These are phyloP conservation scores for Austroboletus festivus DNA, from an alignment of 768 basidiomycete species.

Conservation along the genomic window DNA sequence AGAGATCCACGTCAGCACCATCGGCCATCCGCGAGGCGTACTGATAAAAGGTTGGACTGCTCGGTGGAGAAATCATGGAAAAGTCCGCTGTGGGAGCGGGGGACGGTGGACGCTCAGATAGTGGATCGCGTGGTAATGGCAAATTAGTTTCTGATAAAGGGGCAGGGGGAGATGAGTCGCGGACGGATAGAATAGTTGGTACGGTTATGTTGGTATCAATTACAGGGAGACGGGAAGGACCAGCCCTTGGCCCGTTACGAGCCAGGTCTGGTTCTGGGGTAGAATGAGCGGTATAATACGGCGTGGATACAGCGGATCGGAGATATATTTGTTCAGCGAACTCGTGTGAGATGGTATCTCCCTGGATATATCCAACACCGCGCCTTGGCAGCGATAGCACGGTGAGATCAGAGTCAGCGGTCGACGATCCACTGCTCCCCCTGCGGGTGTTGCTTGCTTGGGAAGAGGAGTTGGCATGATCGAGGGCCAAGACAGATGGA, in stretches of 20 bases:
- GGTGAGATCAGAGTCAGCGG: slow-evolving; percentile 23
- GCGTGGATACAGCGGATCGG: slow-evolving; percentile 24
- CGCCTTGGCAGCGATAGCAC: slow-evolving; percentile 10
- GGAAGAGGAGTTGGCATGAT: slow-evolving; percentile 5
- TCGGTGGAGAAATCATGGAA: slow-evolving; percentile 44
- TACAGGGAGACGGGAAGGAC: slow-evolving; percentile 26
- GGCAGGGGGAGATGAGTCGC: slow-evolving; percentile 23
- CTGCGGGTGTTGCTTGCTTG: background rate
- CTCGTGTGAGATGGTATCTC: slow-evolving; percentile 8
- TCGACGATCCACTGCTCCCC: slow-evolving; percentile 13
- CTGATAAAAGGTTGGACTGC: slow-evolving; percentile 33
- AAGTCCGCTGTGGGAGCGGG: slow-evolving; percentile 45
- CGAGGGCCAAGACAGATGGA: background rate
- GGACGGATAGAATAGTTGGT: background rate
- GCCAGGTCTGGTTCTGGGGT: slow-evolving; percentile 27
- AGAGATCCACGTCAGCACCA: slow-evolving; percentile 15
- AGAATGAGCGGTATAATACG: slow-evolving; percentile 33
- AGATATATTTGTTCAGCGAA: slow-evolving; percentile 15
- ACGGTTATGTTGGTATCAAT: slow-evolving; percentile 19
- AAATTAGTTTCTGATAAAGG: slow-evolving; percentile 27
- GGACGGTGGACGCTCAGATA: slow-evolving; percentile 38
- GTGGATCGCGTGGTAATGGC: slow-evolving; percentile 15
- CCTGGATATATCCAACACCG: slow-evolving; percentile 11
- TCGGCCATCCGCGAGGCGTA: slow-evolving; percentile 27
- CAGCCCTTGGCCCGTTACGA: slow-evolving; percentile 19